Evolutionary conservation across 306 rosid species (phyloP).

Genomic region (Sesbania bispinosa): DNA sequence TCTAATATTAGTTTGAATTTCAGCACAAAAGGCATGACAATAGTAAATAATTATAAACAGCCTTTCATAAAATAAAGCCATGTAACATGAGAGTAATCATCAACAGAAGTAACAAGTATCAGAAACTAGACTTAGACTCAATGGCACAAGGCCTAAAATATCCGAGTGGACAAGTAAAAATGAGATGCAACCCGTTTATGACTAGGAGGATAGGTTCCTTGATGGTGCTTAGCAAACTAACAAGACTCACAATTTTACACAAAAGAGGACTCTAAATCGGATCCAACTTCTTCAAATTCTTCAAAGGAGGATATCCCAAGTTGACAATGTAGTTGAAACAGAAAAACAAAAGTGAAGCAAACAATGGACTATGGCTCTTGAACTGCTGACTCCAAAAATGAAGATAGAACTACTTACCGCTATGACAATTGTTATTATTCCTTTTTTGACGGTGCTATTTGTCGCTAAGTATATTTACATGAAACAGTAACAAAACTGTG

Average conservation of each 20-base stretch:
- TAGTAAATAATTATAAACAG: too few relatives aligned
- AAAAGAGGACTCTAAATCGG: not conserved
- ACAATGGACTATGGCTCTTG: not conserved
- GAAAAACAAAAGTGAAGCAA: not conserved
- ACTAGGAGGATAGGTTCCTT: not conserved
- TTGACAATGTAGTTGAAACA: not conserved
- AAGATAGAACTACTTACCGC: not conserved
- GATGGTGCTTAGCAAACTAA: too few relatives aligned
- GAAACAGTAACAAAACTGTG: too few relatives aligned
- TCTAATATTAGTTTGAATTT: not conserved
- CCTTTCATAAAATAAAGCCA: not conserved
- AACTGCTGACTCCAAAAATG: not conserved
- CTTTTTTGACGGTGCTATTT: not conserved
- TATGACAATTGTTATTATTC: conserved; percentile 1
- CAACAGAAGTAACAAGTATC: too few relatives aligned
- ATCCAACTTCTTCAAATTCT: not conserved
- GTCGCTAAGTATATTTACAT: too few relatives aligned
- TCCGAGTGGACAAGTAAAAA: not conserved
- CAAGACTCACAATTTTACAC: too few relatives aligned
- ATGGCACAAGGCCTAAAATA: not conserved
- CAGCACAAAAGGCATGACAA: not conserved
- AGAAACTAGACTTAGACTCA: too few relatives aligned
- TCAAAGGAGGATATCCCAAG: not conserved
- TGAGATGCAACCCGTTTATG: not conserved
- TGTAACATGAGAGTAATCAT: not conserved